Base-by-base conservation (phyloP, 208 protist genomes). In the Trypanosoma brucei region DNA sequence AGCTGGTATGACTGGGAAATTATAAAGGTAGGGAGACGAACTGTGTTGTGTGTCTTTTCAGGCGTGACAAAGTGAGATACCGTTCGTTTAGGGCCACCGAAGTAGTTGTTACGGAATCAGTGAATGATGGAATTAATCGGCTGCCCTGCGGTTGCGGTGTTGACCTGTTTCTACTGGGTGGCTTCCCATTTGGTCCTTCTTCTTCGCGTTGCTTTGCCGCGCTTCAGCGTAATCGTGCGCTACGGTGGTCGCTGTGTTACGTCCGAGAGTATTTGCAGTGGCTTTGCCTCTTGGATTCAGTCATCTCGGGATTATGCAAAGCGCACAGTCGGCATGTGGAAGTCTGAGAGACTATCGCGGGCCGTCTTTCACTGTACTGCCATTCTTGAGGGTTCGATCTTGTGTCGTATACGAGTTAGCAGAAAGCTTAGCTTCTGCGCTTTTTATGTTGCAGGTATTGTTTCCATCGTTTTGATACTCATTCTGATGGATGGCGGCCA, bases 391-490 rank as follows among this genome's bases (percentile, higher is more conserved):
- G 2, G 60, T 45, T 71, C 64, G 31, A 7, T 61, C 48, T 53
- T 79, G 2, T 79, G 80, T 9, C 42, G 46, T 11, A 36, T 62
- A 3, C 66, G 70, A 40, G 55, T 86, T n/a, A 40, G 59, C 42
- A 67, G 83, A 3, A 70, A 79, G 50, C 36, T 36, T 22, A 59
- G 70, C 4, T 90, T 90, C 60, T 70, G 56, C 14, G 55, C 50
- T 35, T 90, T 90, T 63, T 90, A 90, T 63, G 33, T 77, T 4
- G 73, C 71, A 0, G 83, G 83, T 9, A 7, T 84, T 30, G 42
- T 59, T 3, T 59, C 45, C 42, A 70, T 74, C 3, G 57, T 63
- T 56, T n/a, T 55, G 0, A 3, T 62, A 6, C 56, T 88, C 2
- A 46, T 57, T 31, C 30, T 31, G 5, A 4, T 55, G 39, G 9